Evolutionary conservation across 1,139 yeast species (phyloP), one percentile per base, ranked within the genome.

Genomic region (Maudiozyma humilis): DNA sequence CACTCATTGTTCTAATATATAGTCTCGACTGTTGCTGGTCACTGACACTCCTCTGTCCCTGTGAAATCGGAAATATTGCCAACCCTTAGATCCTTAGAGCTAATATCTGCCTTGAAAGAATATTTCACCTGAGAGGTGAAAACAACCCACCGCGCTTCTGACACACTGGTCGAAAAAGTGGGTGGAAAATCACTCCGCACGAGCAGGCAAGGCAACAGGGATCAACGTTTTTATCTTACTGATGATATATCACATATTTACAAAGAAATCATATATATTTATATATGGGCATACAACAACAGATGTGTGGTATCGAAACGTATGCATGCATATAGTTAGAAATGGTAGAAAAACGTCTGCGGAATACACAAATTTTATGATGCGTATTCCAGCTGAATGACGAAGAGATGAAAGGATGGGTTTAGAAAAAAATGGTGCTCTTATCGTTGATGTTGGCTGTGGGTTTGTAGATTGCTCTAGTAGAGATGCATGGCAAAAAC

Each of bases 1-100:
- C 71, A 54, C 66, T 64, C 60, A 59, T 60, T 6, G 6, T 10
- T 6, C 8, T 6, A 23, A 23, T 23, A 23, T 23, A 10, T 23
- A 23, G 8, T 23, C 6, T 23, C 27, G 27, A 23, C 8, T 23
- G 27, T 10, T 23, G 8, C 27, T 23, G 27, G 27, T 23, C 27
- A 6, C 27, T 23, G 27, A 23, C 27, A 23, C 27, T 10, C 10
- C 8, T 23, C 8, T 23, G 10, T 23, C 6, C 27, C 27, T 10
- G 6, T 10, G 10, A 23, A 23, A 23, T 6, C 27, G 10, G 27
- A 10, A n/a, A n/a, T n/a, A n/a, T n/a, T n/a, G n/a, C n/a, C n/a
- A n/a, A n/a, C n/a, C n/a, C n/a, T n/a, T n/a, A n/a, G n/a, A n/a
- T n/a, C n/a, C n/a, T n/a, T n/a, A n/a, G n/a, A n/a, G n/a, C n/a